These are phyloP conservation scores for Amanita fuliginea DNA, from an alignment of 768 basidiomycete species.

Conservation along the genomic window DNA sequence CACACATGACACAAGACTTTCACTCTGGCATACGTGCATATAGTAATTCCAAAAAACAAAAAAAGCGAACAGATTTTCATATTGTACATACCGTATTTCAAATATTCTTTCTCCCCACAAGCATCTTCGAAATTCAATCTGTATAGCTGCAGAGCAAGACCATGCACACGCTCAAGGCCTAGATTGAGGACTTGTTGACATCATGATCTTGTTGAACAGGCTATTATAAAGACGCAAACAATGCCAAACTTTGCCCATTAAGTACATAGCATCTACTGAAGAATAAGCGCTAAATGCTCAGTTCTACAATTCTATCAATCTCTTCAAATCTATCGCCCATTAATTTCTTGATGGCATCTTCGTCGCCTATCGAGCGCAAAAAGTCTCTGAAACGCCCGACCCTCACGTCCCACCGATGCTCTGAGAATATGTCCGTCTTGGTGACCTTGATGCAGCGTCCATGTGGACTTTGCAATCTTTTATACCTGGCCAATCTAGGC, in stretches of 20 bases:
- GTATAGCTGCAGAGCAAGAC: not conserved
- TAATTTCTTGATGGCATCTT: not conserved
- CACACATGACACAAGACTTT: no score
- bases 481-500: not conserved
- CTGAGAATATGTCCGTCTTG: not conserved
- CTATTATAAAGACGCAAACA: conserved; percentile 8
- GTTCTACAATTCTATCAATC: not conserved
- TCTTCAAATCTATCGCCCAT: not conserved
- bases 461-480: not conserved
- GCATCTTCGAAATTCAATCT: conserved; percentile 7
- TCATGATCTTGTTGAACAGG: conserved; percentile 7
- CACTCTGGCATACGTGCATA: no score
- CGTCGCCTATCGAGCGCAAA: not conserved
- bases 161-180: conserved; percentile 6
- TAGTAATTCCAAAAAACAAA: no score
- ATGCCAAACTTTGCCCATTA: conserved; percentile 9
- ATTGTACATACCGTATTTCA: conserved; percentile 4
- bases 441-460: not conserved
- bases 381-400: not conserved
- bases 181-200: conserved; percentile 7
- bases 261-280: no score
- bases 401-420: not conserved
- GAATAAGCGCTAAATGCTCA: not conserved
- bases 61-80: conserved; percentile 12
- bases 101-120: conserved; percentile 7